Conservation (phyloP, 345 rosid species). For the Adansonia digitata region DNA sequence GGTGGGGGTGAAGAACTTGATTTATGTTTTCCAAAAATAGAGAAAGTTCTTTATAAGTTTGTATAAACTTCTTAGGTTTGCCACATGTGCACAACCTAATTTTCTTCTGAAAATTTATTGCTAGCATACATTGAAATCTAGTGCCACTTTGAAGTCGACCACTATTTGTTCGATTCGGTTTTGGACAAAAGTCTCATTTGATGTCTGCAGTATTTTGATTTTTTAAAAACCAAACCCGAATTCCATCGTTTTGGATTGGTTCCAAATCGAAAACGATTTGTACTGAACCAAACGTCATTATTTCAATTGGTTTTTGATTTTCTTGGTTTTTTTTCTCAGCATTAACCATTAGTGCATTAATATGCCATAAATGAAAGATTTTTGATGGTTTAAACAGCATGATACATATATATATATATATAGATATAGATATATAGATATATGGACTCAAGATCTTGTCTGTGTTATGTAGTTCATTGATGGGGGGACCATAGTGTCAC, state of each 20-base stretch:
- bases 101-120: neutral
- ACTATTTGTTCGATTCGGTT: too few species aligned
- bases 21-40: neutral
- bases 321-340: neutral
- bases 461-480: conserved; percentile 56
- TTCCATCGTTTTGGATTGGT: too few species aligned
- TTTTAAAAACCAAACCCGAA: too few species aligned
- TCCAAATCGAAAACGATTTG: too few species aligned
- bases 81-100: neutral
- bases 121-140: neutral
- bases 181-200: too few species aligned
- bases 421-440: too few species aligned
- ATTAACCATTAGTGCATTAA: neutral
- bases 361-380: too few species aligned
- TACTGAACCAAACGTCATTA: too few species aligned
- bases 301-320: neutral
- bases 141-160: too few species aligned
- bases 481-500: conserved; percentile 87
- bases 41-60: neutral
- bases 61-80: neutral
- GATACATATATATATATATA: too few species aligned
- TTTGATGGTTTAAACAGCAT: neutral
- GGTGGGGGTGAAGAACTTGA: neutral
- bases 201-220: too few species aligned
- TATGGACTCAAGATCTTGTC: neutral